Conservation (phyloP, 345 rosid species). For the Citrus inodora region DNA sequence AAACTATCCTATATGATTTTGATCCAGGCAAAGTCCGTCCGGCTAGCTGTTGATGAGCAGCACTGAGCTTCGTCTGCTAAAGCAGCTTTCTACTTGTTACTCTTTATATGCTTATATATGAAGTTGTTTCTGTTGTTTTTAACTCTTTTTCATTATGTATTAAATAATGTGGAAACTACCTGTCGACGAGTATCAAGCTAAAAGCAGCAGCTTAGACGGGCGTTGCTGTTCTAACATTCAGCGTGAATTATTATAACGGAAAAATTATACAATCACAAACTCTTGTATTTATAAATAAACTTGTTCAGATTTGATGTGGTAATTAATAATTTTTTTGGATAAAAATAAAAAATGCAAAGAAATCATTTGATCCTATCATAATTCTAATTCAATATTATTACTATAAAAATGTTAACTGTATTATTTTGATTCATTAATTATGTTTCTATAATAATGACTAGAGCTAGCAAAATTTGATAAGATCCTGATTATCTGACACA, state of each 20-base stretch:
- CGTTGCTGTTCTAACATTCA: not conserved
- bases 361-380: too few relatives aligned
- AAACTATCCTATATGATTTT: not conserved
- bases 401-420: too few relatives aligned
- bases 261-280: too few relatives aligned
- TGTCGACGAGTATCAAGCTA: not conserved
- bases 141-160: not conserved
- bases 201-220: not conserved
- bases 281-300: too few relatives aligned
- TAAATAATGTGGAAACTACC: not conserved
- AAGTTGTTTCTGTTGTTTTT: not conserved
- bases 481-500: accelerated
- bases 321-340: too few relatives aligned
- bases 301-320: too few relatives aligned
- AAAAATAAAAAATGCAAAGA: too few relatives aligned
- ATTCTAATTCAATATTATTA: too few relatives aligned
- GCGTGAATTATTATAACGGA: not conserved
- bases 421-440: too few relatives aligned
- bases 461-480: accelerated
- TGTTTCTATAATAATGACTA: too few relatives aligned
- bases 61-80: slow-evolving; percentile 7
- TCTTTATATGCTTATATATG: not conserved
- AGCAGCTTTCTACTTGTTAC: not conserved
- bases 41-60: slow-evolving; percentile 32
- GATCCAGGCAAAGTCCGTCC: slow-evolving; percentile 41